phyloP scores from a whole-genome alignment of 345 rosid genomes.

The Gossypium longicalyx region DNA sequence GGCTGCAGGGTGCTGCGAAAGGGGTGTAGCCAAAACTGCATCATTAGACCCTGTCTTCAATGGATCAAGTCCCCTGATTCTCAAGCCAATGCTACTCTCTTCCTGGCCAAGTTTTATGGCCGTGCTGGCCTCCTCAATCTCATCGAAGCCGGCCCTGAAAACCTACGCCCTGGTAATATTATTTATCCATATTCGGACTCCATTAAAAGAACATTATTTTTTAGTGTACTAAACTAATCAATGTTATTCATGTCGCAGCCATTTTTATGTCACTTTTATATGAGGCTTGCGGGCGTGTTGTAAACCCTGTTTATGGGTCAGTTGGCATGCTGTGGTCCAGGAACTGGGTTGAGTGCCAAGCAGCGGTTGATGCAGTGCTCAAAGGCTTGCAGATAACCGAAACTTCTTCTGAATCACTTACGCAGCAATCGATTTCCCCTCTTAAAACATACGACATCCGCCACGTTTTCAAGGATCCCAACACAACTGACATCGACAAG shows the following conservation, averaged over 20 bases:
- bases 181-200: not conserved
- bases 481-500: conserved; percentile 11
- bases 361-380: conserved; percentile 50
- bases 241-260: conserved; percentile 30
- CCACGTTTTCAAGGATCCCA: conserved; percentile 32
- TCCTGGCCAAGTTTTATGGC: conserved; percentile 55
- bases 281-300: conserved; percentile 65
- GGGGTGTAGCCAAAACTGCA: conserved; percentile 42
- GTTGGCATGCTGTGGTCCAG: conserved; percentile 59
- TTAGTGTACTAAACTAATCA: not conserved
- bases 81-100: conserved; percentile 52
- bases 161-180: conserved; percentile 42
- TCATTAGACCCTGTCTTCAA: conserved; percentile 45
- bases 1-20: conserved; percentile 50
- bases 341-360: conserved; percentile 55
- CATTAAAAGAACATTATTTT: no score
- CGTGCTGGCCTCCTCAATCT: conserved; percentile 54
- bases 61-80: conserved; percentile 51
- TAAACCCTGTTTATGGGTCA: conserved; percentile 57
- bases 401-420: conserved; percentile 5
- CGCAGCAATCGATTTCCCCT: conserved; percentile 22
- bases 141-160: conserved; percentile 42
- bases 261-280: conserved; percentile 55
- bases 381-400: conserved; percentile 26
- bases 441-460: conserved; percentile 42